phyloP scores from a whole-genome alignment of 192 early-diverging fungal genomes.

The Pilaira anomala region DNA sequence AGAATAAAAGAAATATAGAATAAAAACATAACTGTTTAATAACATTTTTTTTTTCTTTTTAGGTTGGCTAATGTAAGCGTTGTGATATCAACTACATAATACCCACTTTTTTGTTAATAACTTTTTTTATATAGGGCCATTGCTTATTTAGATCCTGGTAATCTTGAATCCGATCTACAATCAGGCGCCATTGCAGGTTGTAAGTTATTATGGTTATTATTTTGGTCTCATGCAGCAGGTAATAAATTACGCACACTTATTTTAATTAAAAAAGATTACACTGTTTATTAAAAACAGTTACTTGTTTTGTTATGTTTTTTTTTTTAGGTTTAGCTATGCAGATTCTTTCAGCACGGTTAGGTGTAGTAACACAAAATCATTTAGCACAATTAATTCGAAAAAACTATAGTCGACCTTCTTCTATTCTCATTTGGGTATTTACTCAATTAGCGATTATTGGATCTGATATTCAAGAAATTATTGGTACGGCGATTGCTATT shows the following conservation, averaged over 20 bases:
- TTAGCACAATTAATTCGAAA: slow-evolving; percentile 51
- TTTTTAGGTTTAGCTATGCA: slow-evolving; percentile 54
- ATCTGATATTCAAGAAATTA: slow-evolving; percentile 74
- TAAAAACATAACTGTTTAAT: not conserved
- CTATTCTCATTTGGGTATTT: slow-evolving; percentile 53
- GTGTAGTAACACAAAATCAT: slow-evolving; percentile 63
- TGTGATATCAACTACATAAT: not conserved
- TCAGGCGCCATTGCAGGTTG: slow-evolving; percentile 64
- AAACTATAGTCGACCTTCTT: slow-evolving; percentile 48
- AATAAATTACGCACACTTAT: not conserved
- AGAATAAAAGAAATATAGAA: not conserved
- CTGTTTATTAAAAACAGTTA: no score
- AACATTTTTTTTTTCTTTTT: not conserved
- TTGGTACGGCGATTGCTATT: slow-evolving; percentile 89
- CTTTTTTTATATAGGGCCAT: slow-evolving; percentile 40
- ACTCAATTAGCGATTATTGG: slow-evolving; percentile 68
- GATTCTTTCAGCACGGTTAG: slow-evolving; percentile 55
- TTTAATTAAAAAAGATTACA: not conserved
- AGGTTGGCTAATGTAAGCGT: slow-evolving; percentile 35
- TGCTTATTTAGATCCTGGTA: slow-evolving; percentile 70
- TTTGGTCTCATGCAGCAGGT: slow-evolving; percentile 60
- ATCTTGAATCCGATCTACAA: slow-evolving; percentile 70
- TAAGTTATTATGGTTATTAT: slow-evolving; percentile 62
- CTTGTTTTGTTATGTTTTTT: no score
- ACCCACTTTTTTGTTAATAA: not conserved